Conservation (phyloP, 2,329 filamentous ascomycete species). For the Colletotrichum acutatum region DNA sequence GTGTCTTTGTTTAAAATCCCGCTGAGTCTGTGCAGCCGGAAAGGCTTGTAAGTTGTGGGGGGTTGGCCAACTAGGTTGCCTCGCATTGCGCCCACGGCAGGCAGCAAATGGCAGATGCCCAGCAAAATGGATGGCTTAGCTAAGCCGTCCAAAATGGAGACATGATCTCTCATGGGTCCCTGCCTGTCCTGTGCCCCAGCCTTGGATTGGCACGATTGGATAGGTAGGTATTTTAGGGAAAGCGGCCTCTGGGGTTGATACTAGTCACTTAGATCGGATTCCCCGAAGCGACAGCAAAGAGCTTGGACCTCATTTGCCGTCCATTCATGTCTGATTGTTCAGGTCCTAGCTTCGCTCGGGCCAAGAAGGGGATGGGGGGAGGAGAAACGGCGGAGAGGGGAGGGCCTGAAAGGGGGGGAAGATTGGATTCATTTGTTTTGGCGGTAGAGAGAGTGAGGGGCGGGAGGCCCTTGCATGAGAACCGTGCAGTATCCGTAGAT, state of each 20-base stretch:
- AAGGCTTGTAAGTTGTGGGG: not conserved
- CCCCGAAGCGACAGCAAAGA: slow-evolving; percentile 4
- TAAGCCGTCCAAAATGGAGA: not conserved
- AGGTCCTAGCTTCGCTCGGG: slow-evolving; percentile 4
- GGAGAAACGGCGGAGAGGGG: not conserved
- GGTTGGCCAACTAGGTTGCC: too few species aligned
- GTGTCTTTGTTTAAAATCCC: not conserved
- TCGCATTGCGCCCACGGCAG: not conserved
- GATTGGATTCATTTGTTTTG: slow-evolving; percentile 13
- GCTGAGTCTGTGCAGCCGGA: slow-evolving; percentile 16
- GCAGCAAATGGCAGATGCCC: not conserved
- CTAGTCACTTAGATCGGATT: slow-evolving; percentile 4
- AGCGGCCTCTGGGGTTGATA: not conserved
- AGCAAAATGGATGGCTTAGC: slow-evolving; percentile 7
- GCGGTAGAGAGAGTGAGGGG: not conserved
- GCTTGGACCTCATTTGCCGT: slow-evolving; percentile 18
- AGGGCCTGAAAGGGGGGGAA: not conserved
- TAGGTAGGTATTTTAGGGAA: not conserved
- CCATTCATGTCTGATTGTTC: not conserved
- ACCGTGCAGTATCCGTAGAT: slow-evolving; percentile 15
- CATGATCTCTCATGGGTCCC: too few species aligned
- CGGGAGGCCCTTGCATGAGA: slow-evolving; percentile 28
- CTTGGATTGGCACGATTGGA: not conserved
- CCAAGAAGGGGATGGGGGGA: not conserved
- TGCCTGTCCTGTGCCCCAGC: not conserved